Conservation (phyloP, 768 basidiomycete genomes). For the Russula sp. region DNA sequence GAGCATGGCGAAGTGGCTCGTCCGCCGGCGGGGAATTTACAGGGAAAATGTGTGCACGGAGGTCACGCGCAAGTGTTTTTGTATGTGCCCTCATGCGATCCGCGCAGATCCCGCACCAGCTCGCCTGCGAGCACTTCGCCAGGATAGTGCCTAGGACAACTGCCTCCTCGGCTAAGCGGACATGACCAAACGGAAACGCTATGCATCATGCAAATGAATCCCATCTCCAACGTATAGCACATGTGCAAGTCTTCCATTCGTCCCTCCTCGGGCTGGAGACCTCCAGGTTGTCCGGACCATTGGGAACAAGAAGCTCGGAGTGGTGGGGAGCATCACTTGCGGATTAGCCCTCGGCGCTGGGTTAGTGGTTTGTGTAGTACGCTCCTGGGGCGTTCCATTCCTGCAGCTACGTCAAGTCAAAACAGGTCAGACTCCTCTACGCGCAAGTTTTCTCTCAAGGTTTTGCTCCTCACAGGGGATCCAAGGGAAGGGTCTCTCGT, state of each 20-base stretch:
- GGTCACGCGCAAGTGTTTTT: constrained; percentile 41
- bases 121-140: neutral
- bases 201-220: neutral
- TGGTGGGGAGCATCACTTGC: too few species aligned
- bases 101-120: neutral
- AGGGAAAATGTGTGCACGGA: constrained; percentile 31
- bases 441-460: too few species aligned
- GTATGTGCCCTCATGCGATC: constrained; percentile 52
- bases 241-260: constrained; percentile 42
- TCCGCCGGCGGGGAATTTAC: neutral
- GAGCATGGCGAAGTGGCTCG: constrained; percentile 25
- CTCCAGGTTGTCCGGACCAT: too few species aligned
- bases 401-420: too few species aligned
- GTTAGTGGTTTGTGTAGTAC: too few species aligned
- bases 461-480: too few species aligned
- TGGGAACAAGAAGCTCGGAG: too few species aligned
- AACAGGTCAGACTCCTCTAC: too few species aligned
- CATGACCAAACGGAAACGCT: neutral
- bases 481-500: too few species aligned
- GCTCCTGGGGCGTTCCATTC: too few species aligned
- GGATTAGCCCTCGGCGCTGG: too few species aligned
- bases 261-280: neutral
- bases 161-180: neutral
- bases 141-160: neutral
- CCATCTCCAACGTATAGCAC: neutral